These are phyloP conservation scores for Endotrypanum monterogeii DNA, from an alignment of 208 protist species.

Conservation along the genomic window DNA sequence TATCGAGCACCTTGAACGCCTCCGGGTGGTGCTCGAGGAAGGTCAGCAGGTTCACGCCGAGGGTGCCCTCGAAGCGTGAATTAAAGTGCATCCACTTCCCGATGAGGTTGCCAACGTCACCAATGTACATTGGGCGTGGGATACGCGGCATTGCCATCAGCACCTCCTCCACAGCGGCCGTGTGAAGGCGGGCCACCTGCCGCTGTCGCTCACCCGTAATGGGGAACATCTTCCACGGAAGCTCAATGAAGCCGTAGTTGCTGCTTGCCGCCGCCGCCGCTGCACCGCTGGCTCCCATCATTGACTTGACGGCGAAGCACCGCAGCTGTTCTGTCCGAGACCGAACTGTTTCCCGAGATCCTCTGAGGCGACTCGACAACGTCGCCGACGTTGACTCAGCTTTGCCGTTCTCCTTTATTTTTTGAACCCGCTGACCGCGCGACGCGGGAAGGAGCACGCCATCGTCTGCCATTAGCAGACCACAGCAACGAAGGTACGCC, in stretches of 20 bases:
- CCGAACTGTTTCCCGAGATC: slow-evolving; percentile 13
- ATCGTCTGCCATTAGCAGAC: slow-evolving; percentile 43
- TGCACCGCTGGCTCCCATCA: neutral
- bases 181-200: slow-evolving; percentile 42
- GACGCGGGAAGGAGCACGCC: slow-evolving; percentile 20
- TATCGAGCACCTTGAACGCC: slow-evolving; percentile 64
- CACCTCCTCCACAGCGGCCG: slow-evolving; percentile 73
- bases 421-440: slow-evolving; percentile 22
- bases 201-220: slow-evolving; percentile 53
- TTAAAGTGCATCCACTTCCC: slow-evolving; percentile 89
- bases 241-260: slow-evolving; percentile 27
- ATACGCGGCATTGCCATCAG: slow-evolving; percentile 85
- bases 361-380: slow-evolving; percentile 37
- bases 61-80: slow-evolving; percentile 67
- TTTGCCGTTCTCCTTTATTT: neutral
- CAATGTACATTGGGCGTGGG: slow-evolving; percentile 81
- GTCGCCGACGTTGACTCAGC: neutral
- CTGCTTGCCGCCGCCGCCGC: neutral
- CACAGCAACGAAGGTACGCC: slow-evolving; percentile 61
- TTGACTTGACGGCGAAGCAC: slow-evolving; percentile 45
- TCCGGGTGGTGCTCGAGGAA: slow-evolving; percentile 76
- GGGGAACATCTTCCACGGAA: slow-evolving; percentile 61
- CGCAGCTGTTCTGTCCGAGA: slow-evolving; percentile 39
- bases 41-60: slow-evolving; percentile 71
- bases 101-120: slow-evolving; percentile 86